Conservation (phyloP, 208 protist species). For the Wallacemonas rigidus region DNA sequence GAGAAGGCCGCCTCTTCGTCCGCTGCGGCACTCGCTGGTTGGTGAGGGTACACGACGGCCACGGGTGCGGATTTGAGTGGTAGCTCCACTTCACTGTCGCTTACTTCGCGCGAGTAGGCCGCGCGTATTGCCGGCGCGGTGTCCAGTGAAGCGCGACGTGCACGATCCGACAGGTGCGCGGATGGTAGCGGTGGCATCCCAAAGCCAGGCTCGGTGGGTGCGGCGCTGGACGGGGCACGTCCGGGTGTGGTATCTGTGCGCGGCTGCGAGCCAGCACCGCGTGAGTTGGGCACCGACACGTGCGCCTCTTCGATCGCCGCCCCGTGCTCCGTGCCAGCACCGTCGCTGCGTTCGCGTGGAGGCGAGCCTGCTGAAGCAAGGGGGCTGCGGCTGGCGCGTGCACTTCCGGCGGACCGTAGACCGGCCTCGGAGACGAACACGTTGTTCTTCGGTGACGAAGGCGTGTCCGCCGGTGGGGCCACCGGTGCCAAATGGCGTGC, state of each 20-base stretch:
- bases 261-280: not conserved
- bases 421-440: constrained; percentile 15
- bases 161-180: not conserved
- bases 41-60: not conserved
- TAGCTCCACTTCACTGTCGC: constrained; percentile 7
- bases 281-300: not conserved
- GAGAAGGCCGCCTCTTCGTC: constrained; percentile 7
- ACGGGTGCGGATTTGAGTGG: not conserved
- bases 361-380: not conserved
- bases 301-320: not conserved
- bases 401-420: constrained; percentile 6
- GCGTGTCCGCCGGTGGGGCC: no score
- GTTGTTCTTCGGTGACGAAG: not conserved
- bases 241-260: not conserved
- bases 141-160: constrained; percentile 4
- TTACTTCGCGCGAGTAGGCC: not conserved
- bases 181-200: not conserved
- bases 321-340: not conserved
- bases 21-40: not conserved
- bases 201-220: not conserved
- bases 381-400: constrained; percentile 12
- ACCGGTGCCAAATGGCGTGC: no score
- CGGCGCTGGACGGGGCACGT: not conserved
- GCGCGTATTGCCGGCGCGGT: not conserved
- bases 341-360: not conserved